phyloP scores from a whole-genome alignment of 2,329 filamentous ascomycete species.

The Diaporthe humulicola region DNA sequence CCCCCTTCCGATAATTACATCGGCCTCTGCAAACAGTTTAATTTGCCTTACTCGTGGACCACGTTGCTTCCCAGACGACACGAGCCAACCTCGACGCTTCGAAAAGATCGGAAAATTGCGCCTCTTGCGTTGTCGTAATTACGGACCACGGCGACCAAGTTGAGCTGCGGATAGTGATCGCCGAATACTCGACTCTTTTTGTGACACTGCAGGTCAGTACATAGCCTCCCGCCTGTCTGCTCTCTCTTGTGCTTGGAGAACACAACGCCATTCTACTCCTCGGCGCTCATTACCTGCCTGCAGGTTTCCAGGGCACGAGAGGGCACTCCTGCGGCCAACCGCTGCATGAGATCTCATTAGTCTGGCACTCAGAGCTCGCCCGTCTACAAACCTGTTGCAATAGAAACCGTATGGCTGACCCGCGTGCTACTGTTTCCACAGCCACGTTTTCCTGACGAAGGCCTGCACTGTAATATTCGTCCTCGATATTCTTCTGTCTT shows the following conservation, averaged over 20 bases:
- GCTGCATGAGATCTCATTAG: conserved; percentile 29
- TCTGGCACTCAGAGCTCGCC: conserved; percentile 8
- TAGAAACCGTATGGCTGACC: conserved; percentile 32
- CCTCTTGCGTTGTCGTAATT: conserved; percentile 1
- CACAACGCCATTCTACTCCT: conserved; percentile 27
- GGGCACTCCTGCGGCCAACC: conserved; percentile 26
- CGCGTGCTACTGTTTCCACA: conserved; percentile 20
- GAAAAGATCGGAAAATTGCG: background rate
- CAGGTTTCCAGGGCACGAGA: conserved; percentile 19
- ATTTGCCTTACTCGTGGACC: background rate
- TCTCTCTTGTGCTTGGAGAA: conserved; percentile 28
- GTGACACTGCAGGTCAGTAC: conserved; percentile 38
- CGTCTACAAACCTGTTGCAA: background rate
- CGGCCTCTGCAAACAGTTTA: conserved; percentile 21
- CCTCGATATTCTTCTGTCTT: conserved; percentile 21
- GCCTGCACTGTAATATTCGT: conserved; percentile 3
- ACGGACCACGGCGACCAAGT: background rate
- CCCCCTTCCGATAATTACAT: conserved; percentile 26
- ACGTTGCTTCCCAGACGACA: background rate
- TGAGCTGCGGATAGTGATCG: background rate
- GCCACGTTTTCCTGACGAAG: conserved; percentile 23
- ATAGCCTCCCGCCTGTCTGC: conserved; percentile 19
- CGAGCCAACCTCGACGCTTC: conserved; percentile 12
- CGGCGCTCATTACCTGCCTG: conserved; percentile 19
- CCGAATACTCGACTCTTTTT: background rate